A percentile compares a stretch with the other conserved stretches of the same genome.
Conservation (phyloP, 2,329 filamentous ascomycete genomes). For the Diaporthe aspalathi region DNA sequence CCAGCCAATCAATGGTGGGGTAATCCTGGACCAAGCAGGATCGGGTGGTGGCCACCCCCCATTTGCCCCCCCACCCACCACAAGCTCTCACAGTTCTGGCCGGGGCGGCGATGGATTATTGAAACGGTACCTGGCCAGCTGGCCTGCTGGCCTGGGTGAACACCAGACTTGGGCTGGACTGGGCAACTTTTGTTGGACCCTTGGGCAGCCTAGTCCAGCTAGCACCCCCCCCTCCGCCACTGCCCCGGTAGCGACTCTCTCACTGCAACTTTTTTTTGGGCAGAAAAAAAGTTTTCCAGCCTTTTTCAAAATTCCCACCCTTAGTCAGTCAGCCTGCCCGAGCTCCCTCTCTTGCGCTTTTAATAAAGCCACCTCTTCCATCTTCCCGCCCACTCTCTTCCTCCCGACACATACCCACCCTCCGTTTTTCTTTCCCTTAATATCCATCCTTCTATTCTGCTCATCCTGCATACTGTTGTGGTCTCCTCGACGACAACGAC, state of each 20-base stretch:
- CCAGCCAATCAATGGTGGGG: slow-evolving; percentile 44
- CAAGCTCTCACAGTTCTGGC: too few species aligned
- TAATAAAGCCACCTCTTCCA: slow-evolving; percentile 31
- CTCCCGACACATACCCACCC: slow-evolving; percentile 28
- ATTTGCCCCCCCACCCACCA: slow-evolving; percentile 1
- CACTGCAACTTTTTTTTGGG: slow-evolving; percentile 38
- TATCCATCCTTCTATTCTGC: slow-evolving; percentile 32
- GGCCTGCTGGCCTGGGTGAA: background rate
- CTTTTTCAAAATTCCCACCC: slow-evolving; percentile 33
- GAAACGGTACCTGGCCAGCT: slow-evolving; percentile 2
- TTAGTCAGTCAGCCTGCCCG: slow-evolving; percentile 33
- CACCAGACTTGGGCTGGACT: too few species aligned
- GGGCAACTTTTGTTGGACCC: background rate
- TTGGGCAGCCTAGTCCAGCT: background rate
- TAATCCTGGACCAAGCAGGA: slow-evolving; percentile 40
- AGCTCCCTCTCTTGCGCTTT: slow-evolving; percentile 22
- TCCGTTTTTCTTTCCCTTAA: slow-evolving; percentile 35
- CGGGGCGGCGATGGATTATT: background rate
- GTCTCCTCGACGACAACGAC: slow-evolving; percentile 46
- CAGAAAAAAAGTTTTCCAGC: slow-evolving; percentile 43
- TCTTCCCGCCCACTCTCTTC: slow-evolving; percentile 16
- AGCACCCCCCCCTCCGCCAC: background rate
- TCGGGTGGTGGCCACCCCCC: slow-evolving; percentile 11
- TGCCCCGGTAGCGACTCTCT: background rate
- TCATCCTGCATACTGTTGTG: slow-evolving; percentile 29